phyloP scores from a whole-genome alignment of 2,329 filamentous ascomycete species.

The Daldinia eschscholtzii region DNA sequence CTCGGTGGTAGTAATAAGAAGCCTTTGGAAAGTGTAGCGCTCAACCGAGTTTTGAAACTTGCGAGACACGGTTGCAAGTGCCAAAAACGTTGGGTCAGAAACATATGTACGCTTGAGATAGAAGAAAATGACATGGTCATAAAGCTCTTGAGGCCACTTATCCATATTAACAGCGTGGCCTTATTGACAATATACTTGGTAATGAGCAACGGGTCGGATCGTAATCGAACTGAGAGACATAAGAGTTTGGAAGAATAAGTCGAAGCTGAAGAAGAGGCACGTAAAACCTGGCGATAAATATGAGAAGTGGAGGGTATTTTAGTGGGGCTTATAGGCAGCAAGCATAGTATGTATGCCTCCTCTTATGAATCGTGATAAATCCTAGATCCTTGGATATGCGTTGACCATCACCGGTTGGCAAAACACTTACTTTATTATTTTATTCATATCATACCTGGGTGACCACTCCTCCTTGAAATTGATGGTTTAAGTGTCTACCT shows the following conservation, averaged over 20 bases:
- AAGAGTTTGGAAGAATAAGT: background rate
- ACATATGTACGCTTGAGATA: too few relatives aligned
- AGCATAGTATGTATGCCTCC: background rate
- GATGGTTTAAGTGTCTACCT: too few relatives aligned
- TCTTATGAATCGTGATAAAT: background rate
- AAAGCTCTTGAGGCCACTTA: slow-evolving; percentile 8
- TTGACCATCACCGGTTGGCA: too few relatives aligned
- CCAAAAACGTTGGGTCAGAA: background rate
- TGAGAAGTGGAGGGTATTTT: background rate
- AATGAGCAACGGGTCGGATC: background rate
- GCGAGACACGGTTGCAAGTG: background rate
- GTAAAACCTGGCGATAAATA: background rate
- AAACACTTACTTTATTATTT: too few relatives aligned
- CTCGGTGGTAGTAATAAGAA: background rate
- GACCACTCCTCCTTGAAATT: too few relatives aligned
- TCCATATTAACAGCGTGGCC: background rate
- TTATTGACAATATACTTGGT: background rate
- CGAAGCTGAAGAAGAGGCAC: background rate
- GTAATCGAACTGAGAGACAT: background rate
- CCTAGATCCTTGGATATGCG: too few relatives aligned
- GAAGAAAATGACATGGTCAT: background rate
- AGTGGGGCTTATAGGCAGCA: background rate
- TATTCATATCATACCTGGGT: too few relatives aligned
- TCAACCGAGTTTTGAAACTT: slow-evolving; percentile 4
- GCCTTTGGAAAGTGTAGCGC: background rate